Base-by-base conservation (phyloP, 108 stramenopile genomes). In the Nannochloropsis gaditana region DNA sequence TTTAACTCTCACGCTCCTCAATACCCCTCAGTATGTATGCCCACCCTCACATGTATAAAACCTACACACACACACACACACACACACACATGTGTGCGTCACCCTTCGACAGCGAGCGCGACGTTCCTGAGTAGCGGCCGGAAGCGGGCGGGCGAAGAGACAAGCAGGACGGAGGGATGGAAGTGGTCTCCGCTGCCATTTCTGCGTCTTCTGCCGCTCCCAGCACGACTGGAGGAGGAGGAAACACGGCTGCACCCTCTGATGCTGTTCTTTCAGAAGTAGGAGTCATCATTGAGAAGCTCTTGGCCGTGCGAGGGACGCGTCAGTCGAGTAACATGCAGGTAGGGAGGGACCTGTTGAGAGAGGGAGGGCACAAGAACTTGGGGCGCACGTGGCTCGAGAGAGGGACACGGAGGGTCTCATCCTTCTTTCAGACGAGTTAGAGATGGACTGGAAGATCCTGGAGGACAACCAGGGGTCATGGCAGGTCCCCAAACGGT, bases 191-290 rank as follows among this genome's bases (percentile, higher is more conserved):
- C 19, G 44, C 21, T 42, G 6, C 31, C 19, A 31, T 44, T 44
- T 43, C 79, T 19, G 79, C 43, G 17, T 79, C 80, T 80, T 9
- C 80, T n/a, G 80, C 84, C 21, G 42, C 84, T 79, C 43, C 79
- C 73, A 59, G 50, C 79, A 79, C 42, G 15, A 15, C 11, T 50
- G 15, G 47, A 50, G 47, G 47, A 50, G 47, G 47, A 50, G 47
- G 42, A 45, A 41, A 19, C 59, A 17, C 79, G 41, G 84, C 79
- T 79, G 42, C 45, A 9, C 19, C 42, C 79, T 1, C 84, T 43
- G 84, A 47, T 44, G 79, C 43, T 59, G 84, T 43, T 80, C 41
- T 43, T 44, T 15, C 43, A 10, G 19, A n/a, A 50, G 47, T 50
- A 50, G 15, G 15, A 11, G 1, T 0, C 47, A 50, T 50, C 47